These are phyloP conservation scores for Diaporthe vexans DNA, from an alignment of 2,329 filamentous ascomycete genomes.

Conservation along the genomic window DNA sequence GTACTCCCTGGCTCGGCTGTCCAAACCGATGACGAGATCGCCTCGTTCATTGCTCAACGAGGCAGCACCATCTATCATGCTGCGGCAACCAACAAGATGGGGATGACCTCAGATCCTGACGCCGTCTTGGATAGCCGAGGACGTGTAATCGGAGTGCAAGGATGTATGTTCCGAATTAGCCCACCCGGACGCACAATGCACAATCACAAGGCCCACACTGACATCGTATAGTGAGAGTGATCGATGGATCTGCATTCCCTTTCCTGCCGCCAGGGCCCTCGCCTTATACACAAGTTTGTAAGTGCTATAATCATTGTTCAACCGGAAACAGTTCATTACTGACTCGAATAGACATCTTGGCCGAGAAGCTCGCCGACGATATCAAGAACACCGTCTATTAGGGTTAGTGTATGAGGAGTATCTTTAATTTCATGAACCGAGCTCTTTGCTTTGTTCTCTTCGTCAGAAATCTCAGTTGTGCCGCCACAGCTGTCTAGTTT, in stretches of 20 bases:
- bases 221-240: slow-evolving; percentile 20
- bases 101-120: slow-evolving; percentile 39
- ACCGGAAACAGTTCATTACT: background rate
- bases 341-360: slow-evolving; percentile 19
- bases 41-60: background rate
- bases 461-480: background rate
- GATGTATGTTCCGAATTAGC: slow-evolving; percentile 4
- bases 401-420: background rate
- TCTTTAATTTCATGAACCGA: background rate
- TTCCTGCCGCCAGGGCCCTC: slow-evolving; percentile 33
- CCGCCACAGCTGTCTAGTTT: background rate
- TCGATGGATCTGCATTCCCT: slow-evolving; percentile 28
- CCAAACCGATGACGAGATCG: slow-evolving; percentile 51
- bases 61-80: slow-evolving; percentile 52
- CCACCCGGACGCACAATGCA: background rate
- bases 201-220: background rate
- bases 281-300: slow-evolving; percentile 32
- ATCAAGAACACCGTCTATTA: slow-evolving; percentile 30
- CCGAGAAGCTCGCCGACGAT: slow-evolving; percentile 36
- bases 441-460: background rate
- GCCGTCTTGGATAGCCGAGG: slow-evolving; percentile 21
- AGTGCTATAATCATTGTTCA: background rate
- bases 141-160: slow-evolving; percentile 26
- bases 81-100: slow-evolving; percentile 54
- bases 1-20: slow-evolving; percentile 52